A percentile compares a stretch with the other conserved stretches of the same genome.
Conservation (phyloP, 768 basidiomycete species). For the Symmetrospora coprosmae region DNA sequence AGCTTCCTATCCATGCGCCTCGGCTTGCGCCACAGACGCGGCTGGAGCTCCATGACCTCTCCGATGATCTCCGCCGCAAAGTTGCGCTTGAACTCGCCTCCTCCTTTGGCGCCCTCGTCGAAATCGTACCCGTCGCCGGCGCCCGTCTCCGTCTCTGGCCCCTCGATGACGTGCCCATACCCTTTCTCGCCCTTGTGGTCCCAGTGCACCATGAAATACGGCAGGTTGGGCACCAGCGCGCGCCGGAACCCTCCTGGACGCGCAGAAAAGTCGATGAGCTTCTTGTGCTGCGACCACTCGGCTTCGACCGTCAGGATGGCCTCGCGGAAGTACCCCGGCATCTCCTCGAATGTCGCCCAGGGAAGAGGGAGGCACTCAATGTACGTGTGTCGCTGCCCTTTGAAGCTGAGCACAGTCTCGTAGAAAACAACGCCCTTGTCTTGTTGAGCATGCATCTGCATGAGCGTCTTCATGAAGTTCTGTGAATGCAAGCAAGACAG, state of each 20-base stretch:
- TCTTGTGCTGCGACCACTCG: conserved; percentile 98
- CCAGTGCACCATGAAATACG: conserved; percentile 98
- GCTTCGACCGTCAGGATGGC: conserved; percentile 81
- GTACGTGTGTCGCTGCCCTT: conserved; percentile 74
- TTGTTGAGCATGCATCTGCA: conserved; percentile 83
- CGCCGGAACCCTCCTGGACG: conserved; percentile 86
- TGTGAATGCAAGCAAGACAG: conserved; percentile 29
- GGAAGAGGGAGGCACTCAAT: conserved; percentile 91
- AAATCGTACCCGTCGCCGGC: conserved; percentile 53
- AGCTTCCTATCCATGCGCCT: conserved; percentile 54
- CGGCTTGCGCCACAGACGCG: conserved; percentile 71
- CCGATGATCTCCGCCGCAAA: conserved; percentile 94
- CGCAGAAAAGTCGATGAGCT: conserved; percentile 80
- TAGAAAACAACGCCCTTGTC: conserved; percentile 91
- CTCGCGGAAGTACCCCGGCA: conserved; percentile 96
- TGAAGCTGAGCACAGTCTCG: conserved; percentile 77
- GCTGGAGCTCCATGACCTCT: conserved; percentile 71
- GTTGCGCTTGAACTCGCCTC: conserved; percentile 84
- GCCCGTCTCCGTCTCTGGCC: conserved; percentile 49
- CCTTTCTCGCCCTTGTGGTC: conserved; percentile 93
- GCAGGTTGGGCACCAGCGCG: conserved; percentile 87
- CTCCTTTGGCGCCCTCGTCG: conserved; percentile 77
- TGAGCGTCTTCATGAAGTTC: conserved; percentile 81
- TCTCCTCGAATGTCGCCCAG: conserved; percentile 68
- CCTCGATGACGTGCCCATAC: conserved; percentile 96